Evolutionary conservation across 768 basidiomycete genomes (phyloP).

Genomic region (Suillus bovinus): DNA sequence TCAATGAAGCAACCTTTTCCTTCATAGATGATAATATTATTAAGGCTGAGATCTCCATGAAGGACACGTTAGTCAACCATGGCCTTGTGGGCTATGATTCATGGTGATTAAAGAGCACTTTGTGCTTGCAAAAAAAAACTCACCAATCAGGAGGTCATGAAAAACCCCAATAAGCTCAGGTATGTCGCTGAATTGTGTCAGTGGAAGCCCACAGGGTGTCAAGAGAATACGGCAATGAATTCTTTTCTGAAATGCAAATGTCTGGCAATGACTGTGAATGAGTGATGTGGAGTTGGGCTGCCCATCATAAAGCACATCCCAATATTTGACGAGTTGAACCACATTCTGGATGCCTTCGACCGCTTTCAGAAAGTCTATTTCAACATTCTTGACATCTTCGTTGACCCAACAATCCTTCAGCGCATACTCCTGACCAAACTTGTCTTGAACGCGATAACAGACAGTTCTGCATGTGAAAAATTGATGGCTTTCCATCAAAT

Average conservation of each 20-base stretch:
- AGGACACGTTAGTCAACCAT: neutral
- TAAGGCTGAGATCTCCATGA: neutral
- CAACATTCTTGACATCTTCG: no score
- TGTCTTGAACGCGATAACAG: no score
- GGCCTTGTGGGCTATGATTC: neutral
- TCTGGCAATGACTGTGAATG: neutral
- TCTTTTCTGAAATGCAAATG: neutral
- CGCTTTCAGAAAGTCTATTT: no score
- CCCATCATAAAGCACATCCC: no score
- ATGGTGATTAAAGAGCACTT: neutral
- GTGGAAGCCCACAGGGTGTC: neutral
- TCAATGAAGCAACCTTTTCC: neutral
- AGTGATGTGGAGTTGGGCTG: no score
- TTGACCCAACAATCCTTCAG: no score
- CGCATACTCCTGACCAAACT: no score
- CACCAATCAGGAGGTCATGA: neutral
- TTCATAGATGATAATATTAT: neutral
- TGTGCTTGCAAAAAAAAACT: neutral
- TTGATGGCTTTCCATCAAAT: no score
- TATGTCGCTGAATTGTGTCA: neutral
- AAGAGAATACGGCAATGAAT: neutral
- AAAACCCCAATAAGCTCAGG: neutral
- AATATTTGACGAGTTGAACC: no score
- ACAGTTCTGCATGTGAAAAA: no score
- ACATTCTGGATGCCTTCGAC: no score